Percentiles rank a stretch among this genome's conserved stretches.
These are phyloP conservation scores for Juncus effusus DNA, from an alignment of 176 grass and related monocot species.

Conservation along the genomic window DNA sequence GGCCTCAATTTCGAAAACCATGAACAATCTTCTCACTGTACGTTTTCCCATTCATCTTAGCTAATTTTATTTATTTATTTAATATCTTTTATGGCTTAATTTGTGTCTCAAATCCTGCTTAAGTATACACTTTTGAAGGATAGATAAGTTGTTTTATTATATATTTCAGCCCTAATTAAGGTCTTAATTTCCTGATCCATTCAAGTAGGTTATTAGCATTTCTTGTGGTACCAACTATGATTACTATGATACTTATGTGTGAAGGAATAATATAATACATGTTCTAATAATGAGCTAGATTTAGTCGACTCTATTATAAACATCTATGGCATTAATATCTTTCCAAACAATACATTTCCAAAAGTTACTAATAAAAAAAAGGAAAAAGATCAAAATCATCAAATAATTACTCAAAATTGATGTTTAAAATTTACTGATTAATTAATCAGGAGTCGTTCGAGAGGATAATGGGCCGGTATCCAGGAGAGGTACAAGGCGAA, in stretches of 20 bases:
- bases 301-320: not conserved
- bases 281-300: not conserved
- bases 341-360: not conserved
- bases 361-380: no score
- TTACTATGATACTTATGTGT: not conserved
- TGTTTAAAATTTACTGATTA: not conserved
- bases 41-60: not conserved
- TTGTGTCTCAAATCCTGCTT: no score
- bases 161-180: not conserved
- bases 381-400: not conserved
- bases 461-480: slow-evolving; percentile 37
- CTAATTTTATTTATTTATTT: slow-evolving; percentile 5
- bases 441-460: slow-evolving; percentile 42
- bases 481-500: slow-evolving; percentile 28
- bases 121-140: not conserved
- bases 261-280: not conserved
- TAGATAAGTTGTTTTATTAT: not conserved
- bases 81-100: no score
- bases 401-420: not conserved
- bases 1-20: slow-evolving; percentile 10
- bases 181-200: not conserved
- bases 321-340: not conserved
- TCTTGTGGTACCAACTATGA: not conserved
- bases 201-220: not conserved
- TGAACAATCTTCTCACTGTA: slow-evolving; percentile 51